phyloP scores from a whole-genome alignment of 345 rosid species.

The Passiflora organensis region DNA sequence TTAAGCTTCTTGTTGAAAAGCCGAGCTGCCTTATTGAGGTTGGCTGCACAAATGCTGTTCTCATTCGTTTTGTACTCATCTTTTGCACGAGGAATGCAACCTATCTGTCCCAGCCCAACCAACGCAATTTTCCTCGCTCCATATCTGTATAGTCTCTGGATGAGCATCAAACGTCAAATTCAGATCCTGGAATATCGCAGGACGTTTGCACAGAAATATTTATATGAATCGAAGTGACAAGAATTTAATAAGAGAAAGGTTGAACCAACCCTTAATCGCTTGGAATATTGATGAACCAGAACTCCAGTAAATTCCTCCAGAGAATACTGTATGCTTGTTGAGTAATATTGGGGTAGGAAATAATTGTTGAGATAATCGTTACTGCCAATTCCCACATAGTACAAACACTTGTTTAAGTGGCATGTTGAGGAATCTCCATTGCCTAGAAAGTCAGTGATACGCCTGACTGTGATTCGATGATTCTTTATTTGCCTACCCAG shows the following conservation, averaged over 20 bases:
- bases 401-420: conserved; percentile 10
- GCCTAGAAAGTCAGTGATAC: background rate
- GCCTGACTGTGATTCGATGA: conserved; percentile 4
- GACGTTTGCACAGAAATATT: background rate
- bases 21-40: too few species aligned
- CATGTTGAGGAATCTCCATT: background rate
- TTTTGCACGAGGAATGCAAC: too few species aligned
- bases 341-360: conserved; percentile 16
- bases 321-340: conserved; percentile 7
- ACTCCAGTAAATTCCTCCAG: conserved; percentile 16
- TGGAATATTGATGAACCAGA: conserved; percentile 18
- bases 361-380: conserved; percentile 21
- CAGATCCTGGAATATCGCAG: too few species aligned
- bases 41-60: too few species aligned
- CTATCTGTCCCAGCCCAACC: too few species aligned
- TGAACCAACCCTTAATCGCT: conserved; percentile 21
- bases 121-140: too few species aligned
- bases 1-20: too few species aligned
- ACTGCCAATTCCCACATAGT: conserved; percentile 9
- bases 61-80: too few species aligned
- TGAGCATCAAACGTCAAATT: too few species aligned
- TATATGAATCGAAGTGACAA: background rate
- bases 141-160: too few species aligned
- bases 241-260: too few species aligned
- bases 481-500: conserved; percentile 5